A percentile compares a stretch with the other conserved stretches of the same genome.
Conservation (phyloP, 2,329 filamentous ascomycete species). For the Alternaria postmessia region DNA sequence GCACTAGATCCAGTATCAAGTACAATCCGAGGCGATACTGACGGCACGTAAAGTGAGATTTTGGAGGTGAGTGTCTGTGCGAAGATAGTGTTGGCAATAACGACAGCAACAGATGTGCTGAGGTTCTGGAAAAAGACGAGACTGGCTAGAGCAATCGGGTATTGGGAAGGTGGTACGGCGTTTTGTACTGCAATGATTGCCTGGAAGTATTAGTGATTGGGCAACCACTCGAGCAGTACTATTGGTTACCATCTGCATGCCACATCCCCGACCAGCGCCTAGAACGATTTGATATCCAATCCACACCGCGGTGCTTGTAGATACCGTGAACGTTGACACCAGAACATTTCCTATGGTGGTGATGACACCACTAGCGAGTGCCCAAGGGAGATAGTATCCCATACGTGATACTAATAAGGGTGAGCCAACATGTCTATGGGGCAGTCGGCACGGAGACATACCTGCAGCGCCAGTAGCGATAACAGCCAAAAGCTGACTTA, state of each 20-base stretch:
- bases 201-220: constrained; percentile 19
- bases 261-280: constrained; percentile 35
- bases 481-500: constrained; percentile 34
- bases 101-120: constrained; percentile 39
- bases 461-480: constrained; percentile 28
- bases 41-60: constrained; percentile 33
- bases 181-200: constrained; percentile 45
- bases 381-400: constrained; percentile 43
- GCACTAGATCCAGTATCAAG: constrained; percentile 37
- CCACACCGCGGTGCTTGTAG: constrained; percentile 41
- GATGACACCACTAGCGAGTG: constrained; percentile 38
- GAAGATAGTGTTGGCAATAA: constrained; percentile 42
- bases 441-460: constrained; percentile 6
- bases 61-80: constrained; percentile 28
- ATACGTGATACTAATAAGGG: constrained; percentile 20
- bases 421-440: constrained; percentile 4
- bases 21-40: constrained; percentile 28
- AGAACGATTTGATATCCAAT: constrained; percentile 40
- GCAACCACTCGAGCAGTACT: not conserved
- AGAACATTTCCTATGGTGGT: constrained; percentile 53
- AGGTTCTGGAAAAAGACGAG: constrained; percentile 51
- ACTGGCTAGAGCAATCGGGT: constrained; percentile 43
- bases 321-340: constrained; percentile 49
- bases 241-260: constrained; percentile 33
- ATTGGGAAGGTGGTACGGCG: constrained; percentile 32